Base-by-base conservation (phyloP, 805 yeast species). In the Lipomyces kockii region DNA sequence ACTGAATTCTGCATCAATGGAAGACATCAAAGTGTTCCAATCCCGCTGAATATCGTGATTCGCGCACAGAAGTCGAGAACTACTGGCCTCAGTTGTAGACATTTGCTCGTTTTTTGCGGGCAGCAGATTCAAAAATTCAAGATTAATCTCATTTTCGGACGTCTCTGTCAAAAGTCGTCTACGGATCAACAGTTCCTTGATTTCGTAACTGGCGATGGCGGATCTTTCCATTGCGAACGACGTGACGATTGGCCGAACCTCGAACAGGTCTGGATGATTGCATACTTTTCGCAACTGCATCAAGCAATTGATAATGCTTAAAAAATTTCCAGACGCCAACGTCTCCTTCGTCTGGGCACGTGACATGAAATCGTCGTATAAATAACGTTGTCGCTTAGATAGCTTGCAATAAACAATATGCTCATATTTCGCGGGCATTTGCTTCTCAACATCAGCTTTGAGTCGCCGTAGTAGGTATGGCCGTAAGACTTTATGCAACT, bases 231-330 rank as follows among this genome's bases (percentile, higher is more conserved):
- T 81, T 0, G 94, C 90, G 76, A 91, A 88, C 1, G 98, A 93
- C 0, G 99, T 95, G 53, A 91, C 85, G 71, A 95, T 91, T 0
- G 98, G 98, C 67, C 99, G 83, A 6, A 93, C 97, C 77, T 95
- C 99, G 79, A 95, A 96, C 67, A 95, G 80, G 80, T 95, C 98
- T 0, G 97, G 97, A 78, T 93, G 98, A 74, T 93, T 93, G 80
- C 98, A 92, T 35, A 93, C 98, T 77, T 95, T 95, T 75, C 99
- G 86, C 74, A 95, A 81, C 78, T 95, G 99, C 99, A 95, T 95
- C 80, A 95, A 83, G 82, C 98, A 95, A 75, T 96, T 95, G 74
- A 95, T 93, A 75, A 95, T 95, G 17, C 97, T 91, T 78, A 95
- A 82, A 75, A 93, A 95, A 75, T 95, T 95, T 3, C 99, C 98